Conservation (phyloP, 2,329 filamentous ascomycete species). For the Cephalotrichum gorgonifer region DNA sequence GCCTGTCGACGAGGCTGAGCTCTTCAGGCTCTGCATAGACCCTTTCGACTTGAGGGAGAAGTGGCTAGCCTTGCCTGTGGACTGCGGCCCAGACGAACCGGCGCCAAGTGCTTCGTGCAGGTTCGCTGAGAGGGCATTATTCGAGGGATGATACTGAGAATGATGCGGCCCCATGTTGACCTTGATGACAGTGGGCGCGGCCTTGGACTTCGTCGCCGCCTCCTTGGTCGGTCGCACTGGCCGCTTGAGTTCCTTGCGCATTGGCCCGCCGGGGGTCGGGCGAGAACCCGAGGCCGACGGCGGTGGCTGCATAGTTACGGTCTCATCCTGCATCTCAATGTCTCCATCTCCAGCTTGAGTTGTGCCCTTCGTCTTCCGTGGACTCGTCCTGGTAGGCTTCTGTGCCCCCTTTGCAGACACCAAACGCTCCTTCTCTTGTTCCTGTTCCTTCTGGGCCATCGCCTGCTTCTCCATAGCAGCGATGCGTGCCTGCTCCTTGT, state of each 20-base stretch:
- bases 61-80: conserved; percentile 57
- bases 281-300: conserved; percentile 34
- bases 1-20: conserved; percentile 49
- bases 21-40: conserved; percentile 52
- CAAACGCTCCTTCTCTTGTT: conserved; percentile 28
- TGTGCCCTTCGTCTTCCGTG: conserved; percentile 34
- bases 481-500: conserved; percentile 45
- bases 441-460: conserved; percentile 41
- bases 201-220: conserved; percentile 45
- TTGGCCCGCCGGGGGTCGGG: conserved; percentile 33
- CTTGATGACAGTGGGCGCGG: conserved; percentile 59
- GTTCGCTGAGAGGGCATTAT: conserved; percentile 44
- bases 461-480: conserved; percentile 42
- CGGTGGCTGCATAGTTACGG: conserved; percentile 47
- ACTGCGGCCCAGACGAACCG: conserved; percentile 28
- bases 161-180: conserved; percentile 45
- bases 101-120: conserved; percentile 42
- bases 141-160: conserved; percentile 51
- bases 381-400: conserved; percentile 38
- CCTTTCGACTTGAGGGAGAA: conserved; percentile 50
- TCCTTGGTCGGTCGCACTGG: conserved; percentile 56
- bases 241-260: conserved; percentile 45
- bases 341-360: conserved; percentile 33
- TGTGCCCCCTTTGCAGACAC: conserved; percentile 14
- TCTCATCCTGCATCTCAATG: conserved; percentile 45